These are phyloP conservation scores for Nakataea oryzae DNA, from an alignment of 2,329 filamentous ascomycete genomes.

Conservation along the genomic window DNA sequence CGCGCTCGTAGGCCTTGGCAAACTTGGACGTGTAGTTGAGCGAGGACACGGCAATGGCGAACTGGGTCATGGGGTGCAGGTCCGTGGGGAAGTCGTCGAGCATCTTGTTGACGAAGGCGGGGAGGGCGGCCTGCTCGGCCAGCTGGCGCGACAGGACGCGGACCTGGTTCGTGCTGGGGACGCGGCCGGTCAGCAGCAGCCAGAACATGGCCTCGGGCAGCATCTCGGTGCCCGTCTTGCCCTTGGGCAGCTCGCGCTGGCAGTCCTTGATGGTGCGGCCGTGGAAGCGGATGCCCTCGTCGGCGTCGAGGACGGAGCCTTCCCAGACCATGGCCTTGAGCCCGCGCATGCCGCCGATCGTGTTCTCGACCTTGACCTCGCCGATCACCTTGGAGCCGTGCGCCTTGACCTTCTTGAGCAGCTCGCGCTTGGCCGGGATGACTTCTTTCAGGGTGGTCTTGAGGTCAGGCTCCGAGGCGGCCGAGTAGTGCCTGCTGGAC, in stretches of 20 bases:
- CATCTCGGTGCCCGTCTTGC: constrained; percentile 88
- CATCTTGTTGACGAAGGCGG: constrained; percentile 75
- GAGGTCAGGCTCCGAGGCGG: constrained; percentile 73
- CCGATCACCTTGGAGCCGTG: constrained; percentile 75
- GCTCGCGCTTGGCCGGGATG: constrained; percentile 87
- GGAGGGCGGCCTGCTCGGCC: constrained; percentile 75
- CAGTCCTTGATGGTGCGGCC: constrained; percentile 97
- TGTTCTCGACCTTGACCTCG: constrained; percentile 88
- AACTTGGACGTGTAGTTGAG: constrained; percentile 92
- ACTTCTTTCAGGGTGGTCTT: constrained; percentile 75
- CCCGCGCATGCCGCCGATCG: constrained; percentile 92
- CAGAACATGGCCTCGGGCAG: constrained; percentile 99
- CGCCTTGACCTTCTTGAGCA: constrained; percentile 87
- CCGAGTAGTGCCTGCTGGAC: constrained; percentile 52
- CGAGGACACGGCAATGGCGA: constrained; percentile 89
- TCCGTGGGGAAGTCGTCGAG: constrained; percentile 81
- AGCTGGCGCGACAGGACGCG: constrained; percentile 76
- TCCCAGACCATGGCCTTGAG: constrained; percentile 99
- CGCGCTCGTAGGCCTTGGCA: constrained; percentile 83
- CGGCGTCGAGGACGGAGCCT: constrained; percentile 88
- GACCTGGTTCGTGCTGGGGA: constrained; percentile 74
- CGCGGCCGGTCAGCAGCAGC: constrained; percentile 87
- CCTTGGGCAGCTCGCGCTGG: constrained; percentile 87
- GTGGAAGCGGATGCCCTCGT: constrained; percentile 97
- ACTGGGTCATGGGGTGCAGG: constrained; percentile 97